Conservation (phyloP, 169 alveolate species). For the Cryptosporidium ubiquitum region DNA sequence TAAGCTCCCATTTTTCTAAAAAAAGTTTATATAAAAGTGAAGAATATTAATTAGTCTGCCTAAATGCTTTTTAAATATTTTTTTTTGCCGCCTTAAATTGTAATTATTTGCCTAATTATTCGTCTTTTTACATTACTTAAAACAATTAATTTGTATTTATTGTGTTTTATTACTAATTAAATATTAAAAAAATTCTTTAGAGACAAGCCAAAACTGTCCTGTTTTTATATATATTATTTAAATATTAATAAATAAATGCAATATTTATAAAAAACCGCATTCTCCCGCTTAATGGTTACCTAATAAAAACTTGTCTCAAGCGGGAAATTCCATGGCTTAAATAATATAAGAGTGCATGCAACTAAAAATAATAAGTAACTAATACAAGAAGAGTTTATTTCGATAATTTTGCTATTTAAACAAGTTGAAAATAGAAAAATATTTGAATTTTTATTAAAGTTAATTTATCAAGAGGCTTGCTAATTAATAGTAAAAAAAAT, state of each 20-base stretch:
- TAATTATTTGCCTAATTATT: neutral
- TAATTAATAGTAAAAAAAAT: neutral
- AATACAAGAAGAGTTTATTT: too few species aligned
- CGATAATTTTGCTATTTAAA: neutral
- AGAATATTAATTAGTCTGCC: neutral
- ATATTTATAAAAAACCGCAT: too few species aligned
- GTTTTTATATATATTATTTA: neutral
- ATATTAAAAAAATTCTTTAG: neutral
- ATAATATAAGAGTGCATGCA: neutral
- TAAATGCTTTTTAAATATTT: neutral
- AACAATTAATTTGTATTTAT: neutral
- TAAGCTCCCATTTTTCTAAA: slow-evolving; percentile 93
- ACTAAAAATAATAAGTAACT: too few species aligned
- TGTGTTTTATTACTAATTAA: neutral
- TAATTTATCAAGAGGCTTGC: neutral
- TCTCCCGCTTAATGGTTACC: neutral
- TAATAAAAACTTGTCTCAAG: neutral
- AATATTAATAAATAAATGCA: too few species aligned
- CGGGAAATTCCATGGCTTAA: neutral
- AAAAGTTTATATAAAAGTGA: neutral
- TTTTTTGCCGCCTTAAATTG: neutral
- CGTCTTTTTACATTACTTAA: neutral
- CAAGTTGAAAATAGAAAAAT: neutral
- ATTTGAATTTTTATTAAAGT: neutral
- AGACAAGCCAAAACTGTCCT: neutral